Evolutionary conservation across 495 filamentous ascomycete genomes (phyloP), one percentile per base, ranked within the genome.

Genomic region (Bacidia gigantensis): DNA sequence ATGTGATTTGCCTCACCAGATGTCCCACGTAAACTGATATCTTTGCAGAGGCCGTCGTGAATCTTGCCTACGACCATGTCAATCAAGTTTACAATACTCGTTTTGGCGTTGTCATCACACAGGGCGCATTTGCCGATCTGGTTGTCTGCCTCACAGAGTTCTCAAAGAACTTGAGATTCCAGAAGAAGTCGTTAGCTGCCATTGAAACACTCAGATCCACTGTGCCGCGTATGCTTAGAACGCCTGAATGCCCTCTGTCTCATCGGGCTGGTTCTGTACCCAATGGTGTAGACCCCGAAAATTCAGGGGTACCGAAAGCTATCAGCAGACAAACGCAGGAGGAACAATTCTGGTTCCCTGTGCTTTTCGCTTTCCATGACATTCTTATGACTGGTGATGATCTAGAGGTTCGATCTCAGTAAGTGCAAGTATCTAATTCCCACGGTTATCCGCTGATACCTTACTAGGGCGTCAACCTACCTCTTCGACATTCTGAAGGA

Each of bases 361-460:
- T 99, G 25, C 74, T 99, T 11, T 97, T 97, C 63, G 89, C 93
- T 3, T 97, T 97, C 71, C 92, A 99, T 66, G 92, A 99, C 67
- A 89, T 97, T 20, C 72, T 99, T 20, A 99, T 99, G 92, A 99
- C 92, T 25, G 92, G 92, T 2, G 92, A 97, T 64, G 92, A 99
- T 63, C 75, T 99, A n/a, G 92, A 99, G 64, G 89, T 95, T 43
- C 81, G 92, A 56, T 94, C 89, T 26, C 68, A 77, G 71, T 70
- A 61, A 60, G 67, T 57, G n/a, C 9, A 22, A 14, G 11, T 20
- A 3, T 11, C 1, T 2, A 7, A 2, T 18, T 12, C 40, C 18
- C 14, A 21, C 26, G 22, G 43, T 18, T 17, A 14, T 20, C 2
- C 3, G 45, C 55, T 57, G 11, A 57, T 7, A 21, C 18, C n/a